Conservation (phyloP, 805 yeast genomes). For the Wickerhamomyces bovis region DNA sequence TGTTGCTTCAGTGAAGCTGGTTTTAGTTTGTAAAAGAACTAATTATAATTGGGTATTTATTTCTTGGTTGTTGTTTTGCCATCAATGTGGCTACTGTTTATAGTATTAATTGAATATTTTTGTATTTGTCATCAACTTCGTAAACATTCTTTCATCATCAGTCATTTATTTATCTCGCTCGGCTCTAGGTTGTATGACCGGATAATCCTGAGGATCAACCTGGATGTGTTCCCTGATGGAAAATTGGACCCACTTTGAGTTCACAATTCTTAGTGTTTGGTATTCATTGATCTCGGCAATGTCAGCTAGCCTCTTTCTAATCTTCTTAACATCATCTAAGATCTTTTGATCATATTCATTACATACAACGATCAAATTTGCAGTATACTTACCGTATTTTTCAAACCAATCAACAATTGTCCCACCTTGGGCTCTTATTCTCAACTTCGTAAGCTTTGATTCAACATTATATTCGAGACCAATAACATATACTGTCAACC, state of each 20-base stretch:
- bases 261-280: slow-evolving; percentile 29
- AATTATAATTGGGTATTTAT: neutral
- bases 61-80: neutral
- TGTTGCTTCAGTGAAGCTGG: neutral
- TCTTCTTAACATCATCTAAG: slow-evolving; percentile 1
- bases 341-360: slow-evolving; percentile 3
- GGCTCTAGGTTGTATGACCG: slow-evolving; percentile 3
- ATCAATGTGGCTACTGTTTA: neutral
- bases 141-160: neutral
- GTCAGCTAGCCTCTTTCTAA: slow-evolving; percentile 10
- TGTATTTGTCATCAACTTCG: neutral
- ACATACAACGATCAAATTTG: slow-evolving; percentile 37
- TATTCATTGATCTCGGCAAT: slow-evolving; percentile 1
- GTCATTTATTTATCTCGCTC: neutral
- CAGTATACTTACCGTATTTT: slow-evolving; percentile 9
- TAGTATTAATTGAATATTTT: neutral
- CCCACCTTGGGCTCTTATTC: slow-evolving; percentile 42
- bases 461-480: slow-evolving; percentile 9
- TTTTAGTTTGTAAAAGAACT: neutral
- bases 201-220: slow-evolving; percentile 29
- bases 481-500: slow-evolving; percentile 29
- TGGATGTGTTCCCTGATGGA: slow-evolving; percentile 27
- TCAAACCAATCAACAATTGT: slow-evolving; percentile 23
- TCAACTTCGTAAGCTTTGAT: slow-evolving; percentile 9
- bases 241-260: slow-evolving; percentile 30